Evolutionary conservation across 140 eudicot genomes (phyloP).

Genomic region (Bidens hawaiensis): DNA sequence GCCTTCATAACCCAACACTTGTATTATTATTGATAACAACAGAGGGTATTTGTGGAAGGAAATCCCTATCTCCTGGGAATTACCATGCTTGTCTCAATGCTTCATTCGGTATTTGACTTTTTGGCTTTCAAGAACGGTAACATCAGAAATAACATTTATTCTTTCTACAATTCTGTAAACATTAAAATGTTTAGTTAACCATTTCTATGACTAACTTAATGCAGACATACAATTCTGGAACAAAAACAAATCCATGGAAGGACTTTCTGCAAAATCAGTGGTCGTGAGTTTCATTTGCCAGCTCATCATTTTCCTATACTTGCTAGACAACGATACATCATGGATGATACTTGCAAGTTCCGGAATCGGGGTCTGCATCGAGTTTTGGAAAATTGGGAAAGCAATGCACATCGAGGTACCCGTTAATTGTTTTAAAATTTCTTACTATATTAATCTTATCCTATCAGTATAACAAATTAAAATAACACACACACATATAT

Average conservation of each 20-base stretch:
- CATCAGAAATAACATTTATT: background rate
- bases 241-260: conserved; percentile 97
- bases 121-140: conserved; percentile 95
- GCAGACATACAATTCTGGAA: conserved; percentile 97
- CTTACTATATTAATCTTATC: background rate
- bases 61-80: conserved; percentile 82
- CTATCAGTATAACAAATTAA: background rate
- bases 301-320: conserved; percentile 82
- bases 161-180: background rate
- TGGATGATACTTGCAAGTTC: conserved; percentile 99
- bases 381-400: conserved; percentile 98
- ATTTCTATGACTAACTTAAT: background rate
- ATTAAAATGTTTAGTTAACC: background rate
- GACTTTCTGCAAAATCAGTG: conserved; percentile 88
- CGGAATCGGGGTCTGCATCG: too few relatives aligned
- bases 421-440: background rate
- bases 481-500: too few relatives aligned
- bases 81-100: conserved; percentile 84
- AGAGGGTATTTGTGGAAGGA: conserved; percentile 97
- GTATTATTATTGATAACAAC: too few relatives aligned
- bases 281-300: conserved; percentile 84
- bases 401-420: conserved; percentile 97
- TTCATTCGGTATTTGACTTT: conserved; percentile 90
- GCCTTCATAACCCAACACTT: too few relatives aligned
- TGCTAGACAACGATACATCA: conserved; percentile 91